These are phyloP conservation scores for Prunella vulgaris DNA, from an alignment of 257 asterid species.

Conservation along the genomic window DNA sequence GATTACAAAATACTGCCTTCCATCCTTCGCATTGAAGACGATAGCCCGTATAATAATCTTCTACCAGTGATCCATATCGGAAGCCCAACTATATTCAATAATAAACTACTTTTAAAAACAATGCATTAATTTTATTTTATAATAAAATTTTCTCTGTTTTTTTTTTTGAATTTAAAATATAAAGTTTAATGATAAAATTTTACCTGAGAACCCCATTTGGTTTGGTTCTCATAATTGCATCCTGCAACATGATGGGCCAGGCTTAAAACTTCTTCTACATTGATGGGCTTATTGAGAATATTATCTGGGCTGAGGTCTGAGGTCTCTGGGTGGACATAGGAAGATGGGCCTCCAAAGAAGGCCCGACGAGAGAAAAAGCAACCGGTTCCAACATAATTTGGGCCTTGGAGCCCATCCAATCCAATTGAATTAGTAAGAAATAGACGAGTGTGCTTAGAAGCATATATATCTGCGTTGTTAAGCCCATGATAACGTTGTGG, in stretches of 20 bases:
- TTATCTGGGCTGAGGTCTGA: constrained; percentile 40
- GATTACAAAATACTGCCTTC: constrained; percentile 57
- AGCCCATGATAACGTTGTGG: constrained; percentile 68
- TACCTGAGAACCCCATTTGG: constrained; percentile 72
- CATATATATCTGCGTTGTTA: constrained; percentile 60
- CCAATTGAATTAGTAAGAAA: constrained; percentile 48
- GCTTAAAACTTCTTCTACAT: constrained; percentile 14
- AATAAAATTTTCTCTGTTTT: too few species aligned
- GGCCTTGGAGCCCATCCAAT: constrained; percentile 65
- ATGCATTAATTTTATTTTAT: too few species aligned
- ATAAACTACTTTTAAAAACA: not conserved
- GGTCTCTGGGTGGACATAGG: constrained; percentile 32
- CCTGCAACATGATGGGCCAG: constrained; percentile 53
- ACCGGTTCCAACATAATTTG: constrained; percentile 66
- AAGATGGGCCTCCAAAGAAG: constrained; percentile 55
- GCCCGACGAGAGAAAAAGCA: constrained; percentile 59
- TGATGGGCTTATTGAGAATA: constrained; percentile 33
- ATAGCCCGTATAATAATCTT: constrained; percentile 66
- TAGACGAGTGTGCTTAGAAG: constrained; percentile 42
- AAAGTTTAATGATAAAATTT: too few species aligned
- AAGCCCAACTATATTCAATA: constrained; percentile 45
- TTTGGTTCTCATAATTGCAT: constrained; percentile 51
- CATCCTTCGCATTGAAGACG: constrained; percentile 75
- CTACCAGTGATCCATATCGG: constrained; percentile 70
- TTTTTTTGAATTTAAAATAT: not conserved